Evolutionary conservation across 2,329 filamentous ascomycete species (phyloP), one percentile per base, ranked within the genome.

Genomic region (Grosmannia clavigera): DNA sequence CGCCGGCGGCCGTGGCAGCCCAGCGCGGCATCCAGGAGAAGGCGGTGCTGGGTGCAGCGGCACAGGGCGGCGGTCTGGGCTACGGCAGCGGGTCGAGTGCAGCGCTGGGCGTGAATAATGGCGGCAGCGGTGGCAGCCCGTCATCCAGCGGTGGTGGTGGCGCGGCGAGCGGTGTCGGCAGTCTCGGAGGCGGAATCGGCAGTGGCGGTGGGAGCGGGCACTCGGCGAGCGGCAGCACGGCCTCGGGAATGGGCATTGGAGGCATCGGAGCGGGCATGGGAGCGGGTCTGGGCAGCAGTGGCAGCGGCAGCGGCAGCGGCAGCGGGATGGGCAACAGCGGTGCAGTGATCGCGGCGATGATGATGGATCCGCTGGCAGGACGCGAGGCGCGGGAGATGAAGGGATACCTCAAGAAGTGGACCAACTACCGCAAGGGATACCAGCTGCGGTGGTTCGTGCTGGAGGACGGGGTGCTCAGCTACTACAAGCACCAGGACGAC

Each of bases 401-500:
- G 75, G 94, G 94, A 7, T 99, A 97, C 71, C 78, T 99, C 60
- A 97, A 96, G 75, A 99, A 99, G 72, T 99, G 94, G 94, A 99
- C 94, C 55, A 99, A 99, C 71, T 99, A 99, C 71, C 92, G 92
- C 27, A 92, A 89, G 70, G 94, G 94, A 10, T 99, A 96, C 75
- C 96, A 99, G 75, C 73, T 99, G 64, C 82, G 94, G 62, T 99
- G 92, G 92, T 99, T 99, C 70, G 94, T 97, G 16, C 82, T 99
- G 10, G 94, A 99, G 70, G 94, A 99, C 70, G 94, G 94, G 14
- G 92, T 99, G 14, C 74, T 99, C 65, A 97, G 94, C 73, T 99
- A 99, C 75, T 99, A 97, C 77, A 99, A 99, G 75, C 90, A 97
- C 71, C 94, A 99, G 74, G 94, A 99, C 70, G 94, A 99, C 71